Percentiles rank a stretch among this genome's conserved stretches.
phyloP scores from a whole-genome alignment of 2,329 filamentous ascomycete species.

The Colletotrichum lentis region DNA sequence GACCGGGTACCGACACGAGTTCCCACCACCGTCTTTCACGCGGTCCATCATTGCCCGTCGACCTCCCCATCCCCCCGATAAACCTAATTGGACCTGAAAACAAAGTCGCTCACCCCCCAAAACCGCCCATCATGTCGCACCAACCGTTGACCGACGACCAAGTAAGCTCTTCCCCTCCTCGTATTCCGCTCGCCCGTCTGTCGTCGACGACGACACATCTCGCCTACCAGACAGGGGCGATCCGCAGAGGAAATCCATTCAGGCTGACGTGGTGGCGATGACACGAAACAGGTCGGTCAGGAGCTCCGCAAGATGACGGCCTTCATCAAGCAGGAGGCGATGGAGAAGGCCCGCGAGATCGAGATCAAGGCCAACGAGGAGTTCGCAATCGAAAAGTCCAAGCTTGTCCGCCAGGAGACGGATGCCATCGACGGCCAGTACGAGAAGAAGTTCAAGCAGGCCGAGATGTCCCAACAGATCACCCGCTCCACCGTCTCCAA shows the following conservation, averaged over 20 bases:
- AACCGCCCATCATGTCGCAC: constrained; percentile 39
- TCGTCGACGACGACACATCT: background rate
- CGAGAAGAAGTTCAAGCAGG: constrained; percentile 99
- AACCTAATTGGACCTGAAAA: constrained; percentile 24
- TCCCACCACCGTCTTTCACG: constrained; percentile 5
- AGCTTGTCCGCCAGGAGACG: constrained; percentile 95
- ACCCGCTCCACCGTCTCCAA: constrained; percentile 95
- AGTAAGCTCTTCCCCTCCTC: constrained; percentile 32
- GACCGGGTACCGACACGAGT: constrained; percentile 12
- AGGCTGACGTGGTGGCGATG: background rate
- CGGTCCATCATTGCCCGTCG: constrained; percentile 27
- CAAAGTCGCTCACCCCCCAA: constrained; percentile 36
- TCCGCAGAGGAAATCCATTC: no score
- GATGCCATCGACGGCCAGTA: constrained; percentile 90
- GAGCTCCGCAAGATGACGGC: constrained; percentile 99
- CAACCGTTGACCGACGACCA: constrained; percentile 41
- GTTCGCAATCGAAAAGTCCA: constrained; percentile 98
- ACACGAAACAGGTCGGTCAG: constrained; percentile 78
- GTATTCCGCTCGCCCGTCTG: background rate
- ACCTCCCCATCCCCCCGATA: background rate
- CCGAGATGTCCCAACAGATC: constrained; percentile 98
- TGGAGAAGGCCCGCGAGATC: constrained; percentile 97
- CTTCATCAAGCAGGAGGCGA: constrained; percentile 98
- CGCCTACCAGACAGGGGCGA: background rate
- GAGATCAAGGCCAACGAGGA: constrained; percentile 98